A percentile compares a stretch with the other conserved stretches of the same genome.
phyloP scores from a whole-genome alignment of 495 filamentous ascomycete genomes.

The Talaromyces adpressus region DNA sequence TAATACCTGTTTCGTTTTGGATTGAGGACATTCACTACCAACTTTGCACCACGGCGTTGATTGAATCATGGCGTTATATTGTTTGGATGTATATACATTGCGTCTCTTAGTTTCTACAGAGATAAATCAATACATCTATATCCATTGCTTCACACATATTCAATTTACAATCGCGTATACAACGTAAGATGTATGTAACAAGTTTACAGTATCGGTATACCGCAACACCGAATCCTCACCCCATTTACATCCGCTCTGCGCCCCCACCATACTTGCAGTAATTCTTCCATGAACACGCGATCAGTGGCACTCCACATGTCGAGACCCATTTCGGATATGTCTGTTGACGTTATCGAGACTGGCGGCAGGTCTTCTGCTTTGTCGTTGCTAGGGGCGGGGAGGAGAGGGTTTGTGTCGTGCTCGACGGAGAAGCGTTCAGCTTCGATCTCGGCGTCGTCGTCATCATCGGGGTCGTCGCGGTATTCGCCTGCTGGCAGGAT shows the following conservation, averaged over 20 bases:
- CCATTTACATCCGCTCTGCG: slow-evolving; percentile 61
- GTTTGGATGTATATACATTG: neutral
- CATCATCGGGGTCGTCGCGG: slow-evolving; percentile 37
- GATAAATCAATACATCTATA: neutral
- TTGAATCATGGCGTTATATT: neutral
- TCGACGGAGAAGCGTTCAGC: neutral
- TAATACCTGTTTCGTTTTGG: neutral
- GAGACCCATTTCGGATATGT: slow-evolving; percentile 73
- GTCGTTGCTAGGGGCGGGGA: neutral
- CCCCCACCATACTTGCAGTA: slow-evolving; percentile 64
- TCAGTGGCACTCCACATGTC: slow-evolving; percentile 81
- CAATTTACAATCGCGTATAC: neutral
- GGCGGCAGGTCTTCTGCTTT: slow-evolving; percentile 16
- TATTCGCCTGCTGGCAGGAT: slow-evolving; percentile 10
- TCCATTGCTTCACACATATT: neutral
- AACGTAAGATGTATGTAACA: neutral
- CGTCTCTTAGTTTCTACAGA: neutral
- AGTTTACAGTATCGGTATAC: slow-evolving; percentile 64
- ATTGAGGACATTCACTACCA: neutral
- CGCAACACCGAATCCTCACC: slow-evolving; percentile 72
- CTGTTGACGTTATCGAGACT: slow-evolving; percentile 57
- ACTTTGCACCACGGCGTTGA: neutral
- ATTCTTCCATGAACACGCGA: slow-evolving; percentile 61
- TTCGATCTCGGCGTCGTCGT: slow-evolving; percentile 18
- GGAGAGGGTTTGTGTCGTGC: slow-evolving; percentile 2